Percentiles rank a stretch among this genome's conserved stretches.
phyloP scores from a whole-genome alignment of 2,329 filamentous ascomycete genomes.

The Cryphonectria parasitica region DNA sequence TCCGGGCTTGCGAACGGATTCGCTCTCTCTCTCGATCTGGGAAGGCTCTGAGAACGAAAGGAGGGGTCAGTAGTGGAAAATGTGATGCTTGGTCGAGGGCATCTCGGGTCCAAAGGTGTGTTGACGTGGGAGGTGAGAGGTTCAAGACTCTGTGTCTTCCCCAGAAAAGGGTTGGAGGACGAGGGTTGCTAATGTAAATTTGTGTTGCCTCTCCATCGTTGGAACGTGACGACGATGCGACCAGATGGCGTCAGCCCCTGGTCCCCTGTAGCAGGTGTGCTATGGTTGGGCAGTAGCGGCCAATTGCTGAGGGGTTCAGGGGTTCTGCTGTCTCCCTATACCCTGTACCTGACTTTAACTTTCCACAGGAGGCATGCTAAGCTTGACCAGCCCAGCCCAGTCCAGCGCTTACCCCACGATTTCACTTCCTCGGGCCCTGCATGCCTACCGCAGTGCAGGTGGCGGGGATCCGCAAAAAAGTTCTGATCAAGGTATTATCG shows the following conservation, averaged over 20 bases:
- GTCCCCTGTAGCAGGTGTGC: background rate
- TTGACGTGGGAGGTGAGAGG: background rate
- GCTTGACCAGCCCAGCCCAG: background rate
- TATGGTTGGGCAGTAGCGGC: background rate
- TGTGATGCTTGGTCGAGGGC: background rate
- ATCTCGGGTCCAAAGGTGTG: background rate
- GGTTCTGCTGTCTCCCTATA: background rate
- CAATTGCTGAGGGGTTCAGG: background rate
- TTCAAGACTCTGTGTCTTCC: background rate
- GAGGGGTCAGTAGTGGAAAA: background rate
- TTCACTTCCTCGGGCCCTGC: background rate
- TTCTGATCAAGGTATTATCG: slow-evolving; percentile 9
- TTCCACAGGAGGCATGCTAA: background rate
- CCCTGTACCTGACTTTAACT: background rate
- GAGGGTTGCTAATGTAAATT: background rate
- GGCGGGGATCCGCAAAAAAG: slow-evolving; percentile 17
- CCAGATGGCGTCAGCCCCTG: background rate
- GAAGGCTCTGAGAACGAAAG: background rate
- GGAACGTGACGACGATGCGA: background rate
- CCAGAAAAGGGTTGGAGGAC: background rate
- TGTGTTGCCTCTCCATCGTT: background rate
- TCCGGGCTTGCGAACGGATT: background rate
- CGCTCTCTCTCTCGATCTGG: background rate
- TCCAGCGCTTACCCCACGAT: slow-evolving; percentile 10
- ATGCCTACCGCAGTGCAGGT: background rate